phyloP scores from a whole-genome alignment of 371 early-diverging fungal species.

The Capillidium heterosporum region DNA sequence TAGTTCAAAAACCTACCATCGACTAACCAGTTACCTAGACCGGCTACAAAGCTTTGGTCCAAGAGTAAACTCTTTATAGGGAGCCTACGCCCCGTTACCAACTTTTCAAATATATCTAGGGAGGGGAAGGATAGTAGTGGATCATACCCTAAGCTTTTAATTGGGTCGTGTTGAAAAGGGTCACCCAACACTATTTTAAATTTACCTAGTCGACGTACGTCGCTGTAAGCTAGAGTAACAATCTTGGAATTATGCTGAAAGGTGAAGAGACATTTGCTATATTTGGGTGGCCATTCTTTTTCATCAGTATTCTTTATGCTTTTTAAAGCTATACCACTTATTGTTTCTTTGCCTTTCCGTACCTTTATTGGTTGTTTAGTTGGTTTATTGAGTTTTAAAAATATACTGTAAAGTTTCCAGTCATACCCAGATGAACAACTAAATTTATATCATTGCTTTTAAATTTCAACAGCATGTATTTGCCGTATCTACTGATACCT shows the following conservation, averaged over 20 bases:
- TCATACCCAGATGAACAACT: conserved; percentile 33
- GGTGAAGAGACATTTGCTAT: conserved; percentile 21
- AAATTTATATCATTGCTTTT: conserved; percentile 21
- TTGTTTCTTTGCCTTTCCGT: not conserved
- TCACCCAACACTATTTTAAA: conserved; percentile 14
- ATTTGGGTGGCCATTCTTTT: conserved; percentile 33
- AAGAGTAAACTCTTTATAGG: conserved; percentile 37
- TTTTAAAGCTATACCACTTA: not conserved
- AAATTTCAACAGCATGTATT: conserved; percentile 26
- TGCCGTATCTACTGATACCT: conserved; percentile 34
- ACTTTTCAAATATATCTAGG: conserved; percentile 14
- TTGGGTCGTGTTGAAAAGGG: conserved; percentile 19
- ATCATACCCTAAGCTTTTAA: conserved; percentile 37
- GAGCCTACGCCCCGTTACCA: conserved; percentile 15
- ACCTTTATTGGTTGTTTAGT: conserved; percentile 5
- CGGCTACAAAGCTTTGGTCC: conserved; percentile 37
- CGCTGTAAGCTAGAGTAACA: conserved; percentile 25
- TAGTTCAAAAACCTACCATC: conserved; percentile 17
- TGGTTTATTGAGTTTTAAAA: not conserved
- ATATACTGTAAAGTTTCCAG: conserved; percentile 16
- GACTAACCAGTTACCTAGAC: conserved; percentile 52
- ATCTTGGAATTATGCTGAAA: conserved; percentile 12
- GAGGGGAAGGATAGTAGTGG: conserved; percentile 24
- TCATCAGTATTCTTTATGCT: conserved; percentile 10
- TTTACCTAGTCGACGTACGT: conserved; percentile 28